phyloP scores from a whole-genome alignment of 2,329 filamentous ascomycete genomes.

The Aspergillus fumigatus region DNA sequence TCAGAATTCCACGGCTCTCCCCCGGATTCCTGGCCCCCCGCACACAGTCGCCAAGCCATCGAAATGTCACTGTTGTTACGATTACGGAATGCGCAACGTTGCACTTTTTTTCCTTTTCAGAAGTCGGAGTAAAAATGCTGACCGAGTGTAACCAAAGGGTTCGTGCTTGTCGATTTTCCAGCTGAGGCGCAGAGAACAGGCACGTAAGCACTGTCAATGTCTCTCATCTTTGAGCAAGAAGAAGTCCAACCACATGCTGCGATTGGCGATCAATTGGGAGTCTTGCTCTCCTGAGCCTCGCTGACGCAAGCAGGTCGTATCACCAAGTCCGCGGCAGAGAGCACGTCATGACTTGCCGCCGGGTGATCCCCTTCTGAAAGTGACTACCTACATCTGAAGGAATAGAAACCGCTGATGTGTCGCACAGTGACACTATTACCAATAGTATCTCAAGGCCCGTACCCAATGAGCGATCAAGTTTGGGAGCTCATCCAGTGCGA shows the following conservation, averaged over 20 bases:
- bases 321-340: conserved; percentile 1
- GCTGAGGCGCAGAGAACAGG: too few species aligned
- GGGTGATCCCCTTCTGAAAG: neutral
- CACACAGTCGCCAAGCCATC: conserved; percentile 9
- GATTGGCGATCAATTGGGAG: conserved; percentile 5
- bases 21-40: conserved; percentile 15
- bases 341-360: conserved; percentile 6
- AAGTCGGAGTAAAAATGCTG: too few species aligned
- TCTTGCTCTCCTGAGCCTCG: neutral
- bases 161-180: too few species aligned
- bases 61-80: conserved; percentile 1
- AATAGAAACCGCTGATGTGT: too few species aligned
- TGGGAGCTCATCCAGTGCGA: too few species aligned
- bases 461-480: too few species aligned
- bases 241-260: neutral
- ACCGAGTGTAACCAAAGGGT: too few species aligned
- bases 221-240: neutral
- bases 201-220: neutral
- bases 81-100: neutral
- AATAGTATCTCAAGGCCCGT: too few species aligned
- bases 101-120: neutral
- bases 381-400: too few species aligned
- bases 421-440: too few species aligned
- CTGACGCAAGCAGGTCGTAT: conserved; percentile 7
- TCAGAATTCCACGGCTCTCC: conserved; percentile 5